Conservation (phyloP, 192 early-diverging fungal species). For the Coemansia sp. region DNA sequence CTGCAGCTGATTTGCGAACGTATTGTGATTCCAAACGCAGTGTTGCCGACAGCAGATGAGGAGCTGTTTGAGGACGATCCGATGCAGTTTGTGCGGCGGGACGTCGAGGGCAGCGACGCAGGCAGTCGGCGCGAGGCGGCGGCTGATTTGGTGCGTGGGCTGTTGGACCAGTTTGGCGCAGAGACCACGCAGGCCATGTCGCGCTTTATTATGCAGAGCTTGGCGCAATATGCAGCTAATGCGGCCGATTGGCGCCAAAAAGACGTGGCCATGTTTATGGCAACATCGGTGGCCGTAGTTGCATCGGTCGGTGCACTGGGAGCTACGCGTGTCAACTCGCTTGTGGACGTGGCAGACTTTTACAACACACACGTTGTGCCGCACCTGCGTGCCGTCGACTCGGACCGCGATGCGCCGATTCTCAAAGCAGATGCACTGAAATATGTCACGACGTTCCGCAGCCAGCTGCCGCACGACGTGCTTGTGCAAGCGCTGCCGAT, state of each 20-base stretch:
- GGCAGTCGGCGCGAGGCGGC: constrained; percentile 93
- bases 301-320: constrained; percentile 77
- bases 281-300: constrained; percentile 84
- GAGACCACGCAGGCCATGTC: constrained; percentile 85
- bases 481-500: constrained; percentile 74
- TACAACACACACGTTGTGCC: constrained; percentile 80
- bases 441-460: constrained; percentile 91
- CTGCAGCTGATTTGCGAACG: constrained; percentile 84
- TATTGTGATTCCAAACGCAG: constrained; percentile 91
- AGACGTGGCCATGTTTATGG: constrained; percentile 91
- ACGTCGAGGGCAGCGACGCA: constrained; percentile 87
- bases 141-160: constrained; percentile 85
- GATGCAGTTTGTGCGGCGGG: constrained; percentile 89
- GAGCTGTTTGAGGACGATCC: constrained; percentile 97
- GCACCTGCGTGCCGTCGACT: constrained; percentile 73
- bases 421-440: constrained; percentile 95
- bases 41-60: constrained; percentile 80
- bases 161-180: constrained; percentile 82
- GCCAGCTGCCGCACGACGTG: constrained; percentile 84
- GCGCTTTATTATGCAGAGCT: constrained; percentile 69
- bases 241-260: constrained; percentile 89
- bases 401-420: constrained; percentile 73
- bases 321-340: constrained; percentile 79
- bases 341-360: constrained; percentile 81
- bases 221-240: constrained; percentile 72